Base-by-base conservation (phyloP, 2,329 filamentous ascomycete genomes). In the Westerdykella sp. region DNA sequence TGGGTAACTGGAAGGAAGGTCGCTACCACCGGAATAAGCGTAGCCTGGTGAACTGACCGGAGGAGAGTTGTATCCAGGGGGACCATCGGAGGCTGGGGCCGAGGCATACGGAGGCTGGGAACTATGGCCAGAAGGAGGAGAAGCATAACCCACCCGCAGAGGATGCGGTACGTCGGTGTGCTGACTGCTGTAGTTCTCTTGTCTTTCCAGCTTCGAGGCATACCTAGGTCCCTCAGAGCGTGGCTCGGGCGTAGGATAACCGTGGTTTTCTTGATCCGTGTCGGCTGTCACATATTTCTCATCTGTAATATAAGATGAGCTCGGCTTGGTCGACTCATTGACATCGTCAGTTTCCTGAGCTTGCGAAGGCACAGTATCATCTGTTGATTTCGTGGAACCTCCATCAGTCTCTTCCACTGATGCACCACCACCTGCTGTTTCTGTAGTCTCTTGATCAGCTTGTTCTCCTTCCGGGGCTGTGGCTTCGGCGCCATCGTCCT, bases 111-210 rank as follows among this genome's bases (percentile, higher is more conserved):
- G 4, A 28, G 25, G 25, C 25, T 4, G 7, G 25, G 25, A 12
- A 12, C 25, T 28, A 28, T 28, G 9, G 11, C 25, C 25, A 3
- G 25, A 12, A 9, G 25, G 25, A 28, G 25, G 9, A 4, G 7
- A 28, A 3, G 9, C 25, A 28, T 28, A 28, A 28, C 25, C 25
- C 25, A 12, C 25, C 25, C 25, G 7, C 25, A 28, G 25, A 28
- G 25, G 25, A 3, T 28, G 25, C 25, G 25, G 25, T 28, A 28
- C 14, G 39, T 21, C 18, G 45, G 10, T 36, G 34, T 39, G 23
- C 34, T 40, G 16, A 31, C 28, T 21, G 15, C 34, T 40, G 22
- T 37, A 7, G 37, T 39, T 42, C 12, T n/a, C 42, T 42, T 37
- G 28, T 38, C 25, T 10, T 28, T 28, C 25, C 11, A 12, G 25